phyloP scores from a whole-genome alignment of 2,329 filamentous ascomycete genomes.

The Leptodontidium sp. region DNA sequence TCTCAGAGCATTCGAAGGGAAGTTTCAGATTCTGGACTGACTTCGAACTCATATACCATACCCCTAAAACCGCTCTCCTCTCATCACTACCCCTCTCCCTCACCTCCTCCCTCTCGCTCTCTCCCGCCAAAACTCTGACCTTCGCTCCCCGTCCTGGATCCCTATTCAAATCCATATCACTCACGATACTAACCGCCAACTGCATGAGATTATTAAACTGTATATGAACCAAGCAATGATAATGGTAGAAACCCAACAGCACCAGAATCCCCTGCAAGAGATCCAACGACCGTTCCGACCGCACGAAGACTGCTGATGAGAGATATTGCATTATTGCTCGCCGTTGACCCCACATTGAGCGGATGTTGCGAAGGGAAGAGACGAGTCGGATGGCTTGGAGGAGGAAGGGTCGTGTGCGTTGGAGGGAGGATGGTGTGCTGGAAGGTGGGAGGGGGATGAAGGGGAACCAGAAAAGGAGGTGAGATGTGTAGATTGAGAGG shows the following conservation, averaged over 20 bases:
- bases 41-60: slow-evolving; percentile 63
- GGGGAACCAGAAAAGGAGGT: slow-evolving; percentile 8
- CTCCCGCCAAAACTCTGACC: neutral
- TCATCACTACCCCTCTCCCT: slow-evolving; percentile 59
- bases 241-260: slow-evolving; percentile 60
- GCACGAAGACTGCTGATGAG: slow-evolving; percentile 58
- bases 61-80: slow-evolving; percentile 58
- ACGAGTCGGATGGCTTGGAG: slow-evolving; percentile 60
- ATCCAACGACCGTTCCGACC: slow-evolving; percentile 59
- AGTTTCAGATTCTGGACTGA: slow-evolving; percentile 46
- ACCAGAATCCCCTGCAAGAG: slow-evolving; percentile 58
- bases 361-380: slow-evolving; percentile 55
- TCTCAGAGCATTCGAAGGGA: neutral
- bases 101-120: slow-evolving; percentile 44
- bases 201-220: slow-evolving; percentile 61
- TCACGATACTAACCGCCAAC: slow-evolving; percentile 56
- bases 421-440: slow-evolving; percentile 19
- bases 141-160: slow-evolving; percentile 44
- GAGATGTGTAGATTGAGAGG: slow-evolving; percentile 5
- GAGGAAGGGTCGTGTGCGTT: slow-evolving; percentile 55
- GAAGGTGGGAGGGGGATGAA: neutral
- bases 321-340: slow-evolving; percentile 56
- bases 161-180: slow-evolving; percentile 57
- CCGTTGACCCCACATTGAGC: slow-evolving; percentile 60
- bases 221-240: slow-evolving; percentile 61